A percentile compares a stretch with the other conserved stretches of the same genome.
Conservation (phyloP, 495 filamentous ascomycete genomes). For the Articulospora tetracladia region DNA sequence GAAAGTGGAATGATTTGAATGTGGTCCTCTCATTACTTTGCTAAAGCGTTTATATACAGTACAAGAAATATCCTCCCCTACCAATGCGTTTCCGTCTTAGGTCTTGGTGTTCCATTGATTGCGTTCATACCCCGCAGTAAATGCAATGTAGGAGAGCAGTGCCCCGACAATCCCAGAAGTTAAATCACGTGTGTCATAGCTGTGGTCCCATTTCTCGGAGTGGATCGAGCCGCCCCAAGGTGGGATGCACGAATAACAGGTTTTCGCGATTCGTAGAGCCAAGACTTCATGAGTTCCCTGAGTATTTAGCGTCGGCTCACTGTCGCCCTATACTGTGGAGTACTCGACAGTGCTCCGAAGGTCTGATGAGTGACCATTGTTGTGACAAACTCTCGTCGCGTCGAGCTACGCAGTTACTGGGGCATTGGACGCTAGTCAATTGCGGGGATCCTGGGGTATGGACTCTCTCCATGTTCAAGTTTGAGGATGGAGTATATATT, state of each 20-base stretch:
- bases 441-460: conserved; percentile 10
- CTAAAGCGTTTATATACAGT: background rate
- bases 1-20: background rate
- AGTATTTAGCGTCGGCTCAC: background rate
- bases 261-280: background rate
- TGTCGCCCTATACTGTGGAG: background rate
- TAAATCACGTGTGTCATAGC: background rate
- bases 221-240: background rate
- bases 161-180: background rate
- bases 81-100: background rate
- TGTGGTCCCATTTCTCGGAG: background rate
- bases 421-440: background rate
- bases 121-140: background rate
- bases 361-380: background rate
- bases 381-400: background rate
- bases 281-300: background rate
- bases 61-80: background rate
- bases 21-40: background rate
- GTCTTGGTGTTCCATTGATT: background rate
- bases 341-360: background rate
- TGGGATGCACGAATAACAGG: background rate
- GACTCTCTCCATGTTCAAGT: background rate
- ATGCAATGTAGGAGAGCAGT: background rate
- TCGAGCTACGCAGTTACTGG: background rate
- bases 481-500: background rate